Base-by-base conservation (phyloP, 805 yeast genomes). In the Zygoascus flipseniorum region DNA sequence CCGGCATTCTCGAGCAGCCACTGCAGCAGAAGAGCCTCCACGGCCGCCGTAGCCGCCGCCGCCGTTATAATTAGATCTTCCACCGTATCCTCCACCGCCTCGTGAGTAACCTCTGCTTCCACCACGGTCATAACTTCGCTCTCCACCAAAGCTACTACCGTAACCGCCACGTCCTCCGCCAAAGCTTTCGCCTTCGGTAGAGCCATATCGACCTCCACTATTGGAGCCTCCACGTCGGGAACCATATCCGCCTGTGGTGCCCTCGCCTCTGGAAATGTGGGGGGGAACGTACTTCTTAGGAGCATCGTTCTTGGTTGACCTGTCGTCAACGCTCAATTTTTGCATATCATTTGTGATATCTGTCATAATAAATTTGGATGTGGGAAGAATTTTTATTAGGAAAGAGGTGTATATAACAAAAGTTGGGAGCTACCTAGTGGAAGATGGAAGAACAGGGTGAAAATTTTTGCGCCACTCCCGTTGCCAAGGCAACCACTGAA, bases 271-370 rank as follows among this genome's bases (percentile, higher is more conserved):
- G 31, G 63, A 62, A 35, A 62, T 61, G 65, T 80, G 83, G 59
- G 85, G 85, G 47, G 84, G 85, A 43, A 78, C 81, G 67, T 80
- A 80, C 41, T 75, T 45, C 61, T 64, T 49, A 43, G 62, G 63
- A 48, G 51, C 48, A 26, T 37, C 18, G 16, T 49, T 47, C 39
- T 44, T 44, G 35, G 52, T 58, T 23, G 52, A 56, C 51, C 59
- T 57, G 44, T 64, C 76, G 63, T 71, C 68, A 58, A 81, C 76
- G 64, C 75, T 76, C 62, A 81, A 75, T 65, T 80, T 76, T 69
- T 76, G 75, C 76, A 81, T 72, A 65, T 77, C 76, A 68, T 77
- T 74, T 61, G 80, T 72, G 66, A 81, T 70, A 66, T 81, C 82
- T 64, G 84, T 70, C 85, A 81, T 81, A 56, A 35, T 35, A 35